Base-by-base conservation (phyloP, 2,329 filamentous ascomycete species). In the Volutella citrinella region DNA sequence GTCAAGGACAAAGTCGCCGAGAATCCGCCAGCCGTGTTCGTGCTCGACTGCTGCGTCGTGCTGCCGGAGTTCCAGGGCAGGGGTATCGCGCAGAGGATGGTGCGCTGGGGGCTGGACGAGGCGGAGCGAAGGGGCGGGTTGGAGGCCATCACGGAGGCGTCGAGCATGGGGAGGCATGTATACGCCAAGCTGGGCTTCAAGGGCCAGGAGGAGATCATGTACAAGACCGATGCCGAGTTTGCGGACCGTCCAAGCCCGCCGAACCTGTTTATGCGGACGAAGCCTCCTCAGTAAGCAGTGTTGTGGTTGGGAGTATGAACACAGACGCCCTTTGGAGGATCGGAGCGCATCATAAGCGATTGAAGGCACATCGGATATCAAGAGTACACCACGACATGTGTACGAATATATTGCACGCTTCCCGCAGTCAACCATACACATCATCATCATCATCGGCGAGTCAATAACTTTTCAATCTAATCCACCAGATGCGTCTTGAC, bases 1-100 rank as follows among this genome's bases (percentile, higher is more conserved):
- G 56, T 69, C 19, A 55, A 54, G 34, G 59, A 66, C 31, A 70
- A 69, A 30, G 59, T 62, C 4, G 32, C 29, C 1, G 55, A 56
- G 3, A 44, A 49, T 4, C 60, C 57, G 4, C 71, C 74, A 0
- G 66, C 74, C 0, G 58, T 70, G 4, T 66, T 78, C 49, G 65
- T 65, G 2, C 58, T 80, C 34, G 68, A 74, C 34, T 41, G 72
- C 3, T 76, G 72, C 39, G 68, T 58, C 12, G 74, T 78, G 6
- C 64, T 78, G 39, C 75, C 76, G 1, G 57, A 49, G 1, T 76
- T 69, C 35, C 76, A 80, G 48, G 60, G 74, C 10, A 52, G 51
- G n/a, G 69, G 72, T 1, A 61, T 73, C 33, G 72, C 69, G 8
- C 53, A 43, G 16, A 51, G 44, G 31, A 44, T 76, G 33, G 71